Evolutionary conservation across 2,329 filamentous ascomycete species (phyloP), one percentile per base, ranked within the genome.

Genomic region (Pseudogymnoascus sp.): DNA sequence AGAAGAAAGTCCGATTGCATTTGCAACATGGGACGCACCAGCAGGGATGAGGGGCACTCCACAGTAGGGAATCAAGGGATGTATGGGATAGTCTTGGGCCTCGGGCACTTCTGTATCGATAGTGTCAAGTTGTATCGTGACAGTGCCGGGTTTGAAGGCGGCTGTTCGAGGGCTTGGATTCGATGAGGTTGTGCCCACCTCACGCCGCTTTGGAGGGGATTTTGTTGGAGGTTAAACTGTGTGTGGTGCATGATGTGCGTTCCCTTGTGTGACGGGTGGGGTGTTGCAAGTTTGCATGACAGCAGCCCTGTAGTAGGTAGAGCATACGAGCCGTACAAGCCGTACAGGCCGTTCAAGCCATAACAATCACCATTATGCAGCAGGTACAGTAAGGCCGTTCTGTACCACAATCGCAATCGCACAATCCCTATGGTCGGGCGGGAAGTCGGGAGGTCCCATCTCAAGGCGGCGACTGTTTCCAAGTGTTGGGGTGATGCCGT

Each of bases 11-110:
- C 17, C 48, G 48, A 55, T 33, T 55, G 48, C 48, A 55, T 55
- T 55, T 55, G 48, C 48, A 55, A 55, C 48, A 55, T 55, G 48
- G 48, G 48, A 55, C 48, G 48, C 48, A 55, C 48, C 48, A 55
- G 48, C 48, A 55, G 48, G 48, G 48, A 33, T 55, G 29, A 55
- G 48, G 48, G 48, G 48, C 48, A 55, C 13, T 17, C 48, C 48
- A 55, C 48, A 55, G n/a, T 33, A 51, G n/a, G 17, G 48, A 55
- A 17, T 33, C 48, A 55, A 55, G 48, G 48, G 48, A 55, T 55
- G 29, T 55, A 55, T 55, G 48, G 48, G 33, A 55, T 17, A 10
- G 48, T 55, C 48, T n/a, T 17, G 48, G 48, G 48, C 48, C 48
- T 55, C 29, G 48, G 48, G 29, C 48, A 21, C 27, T 55, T 35